Evolutionary conservation across 116 monocot genomes (phyloP).

Genomic region (Phalaenopsis hybrid): DNA sequence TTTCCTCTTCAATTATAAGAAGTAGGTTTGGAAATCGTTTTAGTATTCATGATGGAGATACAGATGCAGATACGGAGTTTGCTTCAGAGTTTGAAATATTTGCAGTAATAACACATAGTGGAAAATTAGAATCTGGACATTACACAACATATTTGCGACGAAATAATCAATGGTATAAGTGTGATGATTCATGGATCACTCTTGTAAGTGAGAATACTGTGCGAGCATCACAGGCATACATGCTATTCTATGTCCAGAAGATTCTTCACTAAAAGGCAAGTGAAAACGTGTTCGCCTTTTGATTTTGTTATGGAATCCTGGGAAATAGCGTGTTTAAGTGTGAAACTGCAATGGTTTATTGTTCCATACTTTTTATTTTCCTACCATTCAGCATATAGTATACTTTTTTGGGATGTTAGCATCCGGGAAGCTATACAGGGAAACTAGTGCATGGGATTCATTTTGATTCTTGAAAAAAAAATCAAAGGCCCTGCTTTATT

Average conservation of each 20-base stretch:
- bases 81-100: conserved; percentile 73
- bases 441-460: too few relatives aligned
- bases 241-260: conserved; percentile 82
- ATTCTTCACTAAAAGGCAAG: conserved; percentile 59
- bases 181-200: conserved; percentile 78
- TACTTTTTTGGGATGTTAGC: neutral
- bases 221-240: conserved; percentile 74
- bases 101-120: conserved; percentile 74
- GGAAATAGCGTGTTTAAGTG: neutral
- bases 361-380: conserved; percentile 3
- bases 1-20: conserved; percentile 63
- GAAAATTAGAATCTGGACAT: conserved; percentile 69
- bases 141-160: conserved; percentile 65
- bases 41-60: conserved; percentile 33
- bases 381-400: neutral
- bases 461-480: too few relatives aligned
- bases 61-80: conserved; percentile 21
- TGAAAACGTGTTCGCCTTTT: conserved; percentile 24
- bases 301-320: conserved; percentile 2
- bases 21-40: conserved; percentile 63
- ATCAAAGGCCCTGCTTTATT: too few relatives aligned
- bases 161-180: conserved; percentile 72
- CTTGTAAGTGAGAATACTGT: conserved; percentile 57
- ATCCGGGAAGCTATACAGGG: neutral
- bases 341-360: neutral